Evolutionary conservation across 768 basidiomycete genomes (phyloP).

Genomic region (Mycena indigotica): DNA sequence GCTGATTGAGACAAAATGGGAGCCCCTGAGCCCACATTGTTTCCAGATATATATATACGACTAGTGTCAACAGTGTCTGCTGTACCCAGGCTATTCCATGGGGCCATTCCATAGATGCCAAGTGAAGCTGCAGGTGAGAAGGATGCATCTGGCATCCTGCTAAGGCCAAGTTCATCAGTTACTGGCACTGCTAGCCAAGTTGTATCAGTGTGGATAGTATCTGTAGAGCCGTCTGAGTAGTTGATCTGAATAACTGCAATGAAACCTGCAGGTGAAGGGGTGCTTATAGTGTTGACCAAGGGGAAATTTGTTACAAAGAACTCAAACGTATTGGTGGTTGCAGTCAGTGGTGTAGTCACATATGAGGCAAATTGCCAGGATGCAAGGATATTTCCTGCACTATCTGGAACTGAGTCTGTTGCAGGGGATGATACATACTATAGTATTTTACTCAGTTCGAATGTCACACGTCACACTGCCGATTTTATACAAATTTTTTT

Average conservation of each 20-base stretch:
- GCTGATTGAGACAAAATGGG: too few relatives aligned
- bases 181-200: background rate
- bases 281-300: background rate
- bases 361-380: background rate
- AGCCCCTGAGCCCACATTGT: too few relatives aligned
- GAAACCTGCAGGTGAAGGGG: background rate
- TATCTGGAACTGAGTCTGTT: background rate
- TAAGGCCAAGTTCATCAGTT: background rate
- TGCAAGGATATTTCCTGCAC: too few relatives aligned
- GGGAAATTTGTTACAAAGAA: background rate
- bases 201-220: background rate
- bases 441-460: too few relatives aligned
- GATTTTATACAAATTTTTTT: too few relatives aligned
- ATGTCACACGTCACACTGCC: too few relatives aligned
- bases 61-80: background rate
- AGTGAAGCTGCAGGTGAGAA: background rate
- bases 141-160: background rate
- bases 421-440: background rate
- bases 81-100: background rate
- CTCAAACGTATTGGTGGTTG: background rate
- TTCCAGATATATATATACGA: background rate
- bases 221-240: background rate
- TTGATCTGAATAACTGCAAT: background rate
- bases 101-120: background rate
- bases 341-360: background rate